Percentiles rank a stretch among this genome's conserved stretches.
phyloP scores from a whole-genome alignment of 2,329 filamentous ascomycete species.

The Zalaria obscura region DNA sequence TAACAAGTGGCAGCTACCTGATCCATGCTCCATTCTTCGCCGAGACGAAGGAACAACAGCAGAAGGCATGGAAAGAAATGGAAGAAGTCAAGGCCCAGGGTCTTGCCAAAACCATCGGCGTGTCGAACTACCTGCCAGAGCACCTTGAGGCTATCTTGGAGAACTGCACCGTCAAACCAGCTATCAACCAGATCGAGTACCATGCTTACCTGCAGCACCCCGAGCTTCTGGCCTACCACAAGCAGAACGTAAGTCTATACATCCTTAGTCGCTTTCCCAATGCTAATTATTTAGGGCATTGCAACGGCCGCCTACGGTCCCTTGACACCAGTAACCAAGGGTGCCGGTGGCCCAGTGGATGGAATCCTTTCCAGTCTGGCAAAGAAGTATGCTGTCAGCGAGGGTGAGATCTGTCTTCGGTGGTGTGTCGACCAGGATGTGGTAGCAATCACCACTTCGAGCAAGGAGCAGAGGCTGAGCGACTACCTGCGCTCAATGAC shows the following conservation, averaged over 20 bases:
- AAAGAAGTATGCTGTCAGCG: constrained; percentile 47
- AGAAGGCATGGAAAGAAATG: constrained; percentile 45
- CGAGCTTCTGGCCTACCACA: constrained; percentile 40
- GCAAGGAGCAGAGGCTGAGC: constrained; percentile 44
- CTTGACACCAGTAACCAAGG: constrained; percentile 38
- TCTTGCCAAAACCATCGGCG: constrained; percentile 46
- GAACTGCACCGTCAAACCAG: constrained; percentile 40
- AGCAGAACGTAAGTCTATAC: constrained; percentile 15
- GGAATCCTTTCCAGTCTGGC: constrained; percentile 34
- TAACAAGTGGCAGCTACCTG: constrained; percentile 32
- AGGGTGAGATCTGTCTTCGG: constrained; percentile 41
- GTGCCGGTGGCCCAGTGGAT: constrained; percentile 41
- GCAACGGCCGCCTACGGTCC: constrained; percentile 33
- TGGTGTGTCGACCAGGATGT: constrained; percentile 49
- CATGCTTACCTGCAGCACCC: constrained; percentile 54
- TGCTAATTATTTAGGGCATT: constrained; percentile 22
- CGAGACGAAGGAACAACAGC: constrained; percentile 26
- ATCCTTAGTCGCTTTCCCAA: neutral
- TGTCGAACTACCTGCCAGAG: constrained; percentile 43
- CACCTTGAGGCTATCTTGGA: constrained; percentile 41
- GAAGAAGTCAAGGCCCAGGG: constrained; percentile 42
- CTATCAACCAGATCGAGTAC: constrained; percentile 55
- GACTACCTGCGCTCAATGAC: constrained; percentile 42
- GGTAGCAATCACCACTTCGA: constrained; percentile 44
- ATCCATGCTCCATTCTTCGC: constrained; percentile 47